These are phyloP conservation scores for Catenaria anguillulae DNA, from an alignment of 371 early-diverging fungal species.

Conservation along the genomic window DNA sequence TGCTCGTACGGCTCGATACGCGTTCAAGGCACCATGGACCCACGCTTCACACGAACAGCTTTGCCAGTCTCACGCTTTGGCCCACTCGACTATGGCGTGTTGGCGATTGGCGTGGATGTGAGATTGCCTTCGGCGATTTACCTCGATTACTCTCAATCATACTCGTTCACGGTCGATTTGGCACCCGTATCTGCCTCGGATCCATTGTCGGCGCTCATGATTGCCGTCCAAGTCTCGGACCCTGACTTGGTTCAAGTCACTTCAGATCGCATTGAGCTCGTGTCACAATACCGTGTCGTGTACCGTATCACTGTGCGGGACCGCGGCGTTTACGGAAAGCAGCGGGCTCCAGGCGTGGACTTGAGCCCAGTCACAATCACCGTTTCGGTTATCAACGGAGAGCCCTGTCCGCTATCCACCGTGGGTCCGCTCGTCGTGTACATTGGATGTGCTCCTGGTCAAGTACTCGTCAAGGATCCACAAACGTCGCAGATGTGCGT, in stretches of 20 bases:
- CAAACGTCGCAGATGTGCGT: background rate
- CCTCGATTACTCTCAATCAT: background rate
- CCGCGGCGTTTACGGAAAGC: background rate
- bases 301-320: background rate
- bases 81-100: background rate
- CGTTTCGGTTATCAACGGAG: background rate
- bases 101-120: background rate
- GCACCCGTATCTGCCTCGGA: background rate
- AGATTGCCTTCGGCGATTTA: background rate
- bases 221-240: background rate
- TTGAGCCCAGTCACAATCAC: background rate
- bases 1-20: background rate
- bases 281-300: background rate
- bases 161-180: background rate
- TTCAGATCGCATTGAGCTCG: background rate
- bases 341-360: background rate
- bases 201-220: background rate
- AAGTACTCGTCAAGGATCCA: too few relatives aligned
- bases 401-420: background rate
- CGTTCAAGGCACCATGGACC: background rate
- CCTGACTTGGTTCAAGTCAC: background rate
- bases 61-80: background rate
- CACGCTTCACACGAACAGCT: background rate
- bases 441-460: background rate
- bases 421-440: background rate